A percentile compares a stretch with the other conserved stretches of the same genome.
These are phyloP conservation scores for Penicillium rolfsii DNA, from an alignment of 2,329 filamentous ascomycete species.

Conservation along the genomic window DNA sequence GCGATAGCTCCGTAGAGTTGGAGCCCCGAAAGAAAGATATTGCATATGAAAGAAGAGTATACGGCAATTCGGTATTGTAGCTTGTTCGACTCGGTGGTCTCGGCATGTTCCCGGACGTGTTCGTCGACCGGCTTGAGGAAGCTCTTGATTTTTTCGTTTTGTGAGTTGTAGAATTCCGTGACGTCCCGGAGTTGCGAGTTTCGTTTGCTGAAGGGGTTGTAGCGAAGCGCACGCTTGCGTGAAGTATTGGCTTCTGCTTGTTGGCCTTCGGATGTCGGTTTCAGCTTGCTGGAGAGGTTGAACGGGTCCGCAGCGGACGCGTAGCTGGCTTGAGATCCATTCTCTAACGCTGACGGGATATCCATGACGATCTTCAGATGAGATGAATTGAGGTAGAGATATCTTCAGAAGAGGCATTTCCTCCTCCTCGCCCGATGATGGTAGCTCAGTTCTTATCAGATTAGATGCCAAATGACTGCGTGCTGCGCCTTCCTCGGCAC, in stretches of 20 bases:
- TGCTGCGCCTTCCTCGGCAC: neutral
- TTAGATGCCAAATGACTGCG: neutral
- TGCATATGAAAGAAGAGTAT: slow-evolving; percentile 1
- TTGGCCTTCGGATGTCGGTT: neutral
- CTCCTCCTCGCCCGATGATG: neutral
- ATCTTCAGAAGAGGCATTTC: neutral
- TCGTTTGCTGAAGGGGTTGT: neutral
- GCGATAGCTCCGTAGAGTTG: neutral
- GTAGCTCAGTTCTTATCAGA: neutral
- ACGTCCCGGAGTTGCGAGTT: neutral
- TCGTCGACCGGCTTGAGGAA: neutral
- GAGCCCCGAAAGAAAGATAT: neutral
- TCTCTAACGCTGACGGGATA: neutral
- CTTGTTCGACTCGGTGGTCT: neutral
- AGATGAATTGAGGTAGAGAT: neutral
- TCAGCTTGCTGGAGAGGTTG: neutral
- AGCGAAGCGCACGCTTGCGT: neutral
- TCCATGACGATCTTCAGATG: neutral
- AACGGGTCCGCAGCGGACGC: neutral
- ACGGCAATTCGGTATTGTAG: neutral
- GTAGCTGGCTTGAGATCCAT: neutral
- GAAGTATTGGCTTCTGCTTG: neutral
- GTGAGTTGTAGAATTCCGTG: neutral
- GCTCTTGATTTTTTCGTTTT: slow-evolving; percentile 1
- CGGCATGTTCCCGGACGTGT: neutral